These are phyloP conservation scores for Heimioporus retisporus DNA, from an alignment of 1,284 basidiomycete genomes.

Conservation along the genomic window DNA sequence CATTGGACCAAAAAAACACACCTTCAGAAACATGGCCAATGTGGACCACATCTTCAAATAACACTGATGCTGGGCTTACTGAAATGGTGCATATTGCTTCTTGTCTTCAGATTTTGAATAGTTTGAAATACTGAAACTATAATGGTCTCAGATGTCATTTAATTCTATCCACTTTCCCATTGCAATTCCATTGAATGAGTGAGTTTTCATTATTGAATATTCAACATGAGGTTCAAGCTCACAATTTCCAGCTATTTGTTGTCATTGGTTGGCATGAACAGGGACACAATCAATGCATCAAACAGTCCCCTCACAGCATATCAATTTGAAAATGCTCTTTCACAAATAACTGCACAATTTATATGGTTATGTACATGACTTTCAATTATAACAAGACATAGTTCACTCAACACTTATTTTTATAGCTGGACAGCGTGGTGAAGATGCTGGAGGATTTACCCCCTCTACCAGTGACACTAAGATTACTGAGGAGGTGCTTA, in stretches of 20 bases:
- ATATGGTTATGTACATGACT: neutral
- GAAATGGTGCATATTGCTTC: neutral
- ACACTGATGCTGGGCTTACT: neutral
- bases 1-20: neutral
- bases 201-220: no score
- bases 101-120: neutral
- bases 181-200: no score
- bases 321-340: constrained; percentile 1
- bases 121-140: neutral
- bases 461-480: no score
- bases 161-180: no score
- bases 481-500: no score
- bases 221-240: no score
- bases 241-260: neutral
- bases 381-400: no score
- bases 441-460: no score
- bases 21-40: neutral
- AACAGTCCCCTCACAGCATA: neutral
- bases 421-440: no score
- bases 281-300: neutral
- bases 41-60: neutral
- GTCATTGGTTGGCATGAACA: neutral
- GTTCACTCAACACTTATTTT: no score
- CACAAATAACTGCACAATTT: constrained; percentile 1
- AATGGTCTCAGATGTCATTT: no score